Conservation (phyloP, 169 alveolate species). For the Eimeria acervulina region DNA sequence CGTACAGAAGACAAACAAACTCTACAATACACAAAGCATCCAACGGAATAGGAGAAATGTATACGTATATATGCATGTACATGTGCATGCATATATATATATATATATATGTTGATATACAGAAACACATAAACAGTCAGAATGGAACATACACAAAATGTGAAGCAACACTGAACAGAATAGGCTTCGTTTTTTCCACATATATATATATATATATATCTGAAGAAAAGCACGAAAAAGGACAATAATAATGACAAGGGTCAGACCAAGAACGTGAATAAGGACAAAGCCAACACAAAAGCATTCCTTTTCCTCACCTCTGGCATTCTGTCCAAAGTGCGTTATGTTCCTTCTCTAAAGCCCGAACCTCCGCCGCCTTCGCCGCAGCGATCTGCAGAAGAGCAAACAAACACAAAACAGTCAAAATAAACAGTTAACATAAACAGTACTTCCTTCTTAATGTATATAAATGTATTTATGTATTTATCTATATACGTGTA, state of each 20-base stretch:
- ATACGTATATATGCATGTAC: background rate
- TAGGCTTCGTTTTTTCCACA: too few species aligned
- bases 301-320: conserved; percentile 70
- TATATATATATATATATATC: too few species aligned
- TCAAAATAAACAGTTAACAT: background rate
- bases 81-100: too few species aligned
- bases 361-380: conserved; percentile 92
- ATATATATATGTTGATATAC: too few species aligned
- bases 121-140: too few species aligned
- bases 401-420: background rate
- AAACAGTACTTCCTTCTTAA: background rate
- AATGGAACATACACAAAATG: too few species aligned
- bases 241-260: too few species aligned
- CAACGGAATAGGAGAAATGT: background rate
- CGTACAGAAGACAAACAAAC: background rate
- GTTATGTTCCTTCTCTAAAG: conserved; percentile 94
- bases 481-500: background rate
- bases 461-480: background rate
- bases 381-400: conserved; percentile 83
- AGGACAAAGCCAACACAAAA: background rate
- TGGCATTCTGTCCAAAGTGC: conserved; percentile 99
- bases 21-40: too few species aligned
- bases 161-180: too few species aligned
- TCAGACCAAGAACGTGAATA: background rate
- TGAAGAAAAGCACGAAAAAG: too few species aligned